Evolutionary conservation across 192 early-diverging fungal genomes (phyloP).

Genomic region (Rhizoclosmatium globosum): DNA sequence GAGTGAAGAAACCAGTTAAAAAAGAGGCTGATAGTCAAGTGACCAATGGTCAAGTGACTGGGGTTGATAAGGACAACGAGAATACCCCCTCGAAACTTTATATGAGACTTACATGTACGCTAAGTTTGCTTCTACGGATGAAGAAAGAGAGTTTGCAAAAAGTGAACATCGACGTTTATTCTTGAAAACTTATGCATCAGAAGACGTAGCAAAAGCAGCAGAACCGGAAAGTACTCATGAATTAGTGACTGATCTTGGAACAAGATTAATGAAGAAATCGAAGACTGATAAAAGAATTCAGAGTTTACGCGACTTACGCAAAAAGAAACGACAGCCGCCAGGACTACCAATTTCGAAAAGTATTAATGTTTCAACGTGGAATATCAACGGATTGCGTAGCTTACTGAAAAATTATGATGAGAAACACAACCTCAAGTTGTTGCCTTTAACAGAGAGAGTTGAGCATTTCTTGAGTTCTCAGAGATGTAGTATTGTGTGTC

Average conservation of each 20-base stretch:
- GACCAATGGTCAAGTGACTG: too few relatives aligned
- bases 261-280: not conserved
- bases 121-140: not conserved
- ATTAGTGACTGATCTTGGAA: not conserved
- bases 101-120: not conserved
- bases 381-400: not conserved
- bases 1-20: not conserved
- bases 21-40: not conserved
- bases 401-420: not conserved
- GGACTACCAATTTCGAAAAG: not conserved
- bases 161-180: too few relatives aligned
- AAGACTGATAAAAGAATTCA: not conserved
- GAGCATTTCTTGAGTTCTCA: not conserved
- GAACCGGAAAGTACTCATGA: not conserved
- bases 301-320: not conserved
- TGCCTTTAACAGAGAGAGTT: not conserved
- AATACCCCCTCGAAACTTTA: not conserved
- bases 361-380: conserved; percentile 5
- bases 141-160: too few relatives aligned
- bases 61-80: not conserved
- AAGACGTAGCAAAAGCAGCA: too few relatives aligned
- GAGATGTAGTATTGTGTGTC: not conserved
- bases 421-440: not conserved
- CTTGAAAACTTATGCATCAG: too few relatives aligned
- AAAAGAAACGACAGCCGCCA: not conserved